A percentile compares a stretch with the other conserved stretches of the same genome.
Conservation (phyloP, 2,329 filamentous ascomycete species). For the Salinomyces thailandicus region DNA sequence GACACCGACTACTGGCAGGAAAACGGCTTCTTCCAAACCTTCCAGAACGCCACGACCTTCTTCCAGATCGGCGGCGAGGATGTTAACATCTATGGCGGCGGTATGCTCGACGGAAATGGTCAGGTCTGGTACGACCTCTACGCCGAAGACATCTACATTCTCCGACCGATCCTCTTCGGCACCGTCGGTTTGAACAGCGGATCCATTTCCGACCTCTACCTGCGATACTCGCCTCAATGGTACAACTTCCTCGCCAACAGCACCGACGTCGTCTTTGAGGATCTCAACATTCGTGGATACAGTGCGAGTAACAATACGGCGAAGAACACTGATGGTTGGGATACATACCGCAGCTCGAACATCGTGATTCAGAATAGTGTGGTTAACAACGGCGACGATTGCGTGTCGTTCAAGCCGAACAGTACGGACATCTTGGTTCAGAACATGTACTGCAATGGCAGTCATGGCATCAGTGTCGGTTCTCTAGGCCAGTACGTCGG, state of each 20-base stretch:
- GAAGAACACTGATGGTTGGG: constrained; percentile 47
- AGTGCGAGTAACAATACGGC: constrained; percentile 44
- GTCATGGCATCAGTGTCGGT: constrained; percentile 63
- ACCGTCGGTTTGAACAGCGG: constrained; percentile 48
- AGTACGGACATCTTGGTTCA: constrained; percentile 59
- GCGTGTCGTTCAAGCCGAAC: constrained; percentile 66
- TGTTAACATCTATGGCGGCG: constrained; percentile 58
- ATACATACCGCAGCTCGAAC: constrained; percentile 51
- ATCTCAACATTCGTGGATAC: constrained; percentile 49
- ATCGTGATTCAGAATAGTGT: constrained; percentile 58
- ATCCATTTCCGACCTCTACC: constrained; percentile 48
- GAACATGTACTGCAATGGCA: constrained; percentile 56
- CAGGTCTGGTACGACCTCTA: constrained; percentile 57
- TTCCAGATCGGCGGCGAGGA: constrained; percentile 56
- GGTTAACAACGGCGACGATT: constrained; percentile 58
- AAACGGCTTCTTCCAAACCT: constrained; percentile 52
- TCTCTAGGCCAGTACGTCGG: constrained; percentile 57
- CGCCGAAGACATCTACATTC: constrained; percentile 45
- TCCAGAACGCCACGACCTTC: constrained; percentile 58
- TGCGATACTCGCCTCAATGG: constrained; percentile 52
- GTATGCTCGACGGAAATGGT: constrained; percentile 53
- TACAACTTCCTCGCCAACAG: constrained; percentile 58
- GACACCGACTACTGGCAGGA: constrained; percentile 60
- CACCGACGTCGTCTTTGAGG: constrained; percentile 51
- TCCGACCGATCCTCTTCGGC: constrained; percentile 50